Evolutionary conservation across 495 filamentous ascomycete species (phyloP).

Genomic region (Gamarada debralockiae): DNA sequence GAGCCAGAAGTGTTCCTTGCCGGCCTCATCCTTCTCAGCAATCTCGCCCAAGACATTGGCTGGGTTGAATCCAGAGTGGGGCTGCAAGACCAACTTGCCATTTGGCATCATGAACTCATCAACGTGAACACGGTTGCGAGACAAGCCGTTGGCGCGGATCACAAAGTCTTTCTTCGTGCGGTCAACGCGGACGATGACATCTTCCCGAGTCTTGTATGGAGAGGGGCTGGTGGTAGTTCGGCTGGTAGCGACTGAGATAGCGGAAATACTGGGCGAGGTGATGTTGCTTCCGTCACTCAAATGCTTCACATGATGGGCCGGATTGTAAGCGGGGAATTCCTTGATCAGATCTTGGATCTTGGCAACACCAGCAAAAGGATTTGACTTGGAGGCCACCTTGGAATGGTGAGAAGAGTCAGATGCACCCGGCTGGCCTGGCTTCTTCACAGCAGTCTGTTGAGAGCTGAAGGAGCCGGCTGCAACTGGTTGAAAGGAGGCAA

Average conservation of each 20-base stretch:
- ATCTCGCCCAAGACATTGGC: neutral
- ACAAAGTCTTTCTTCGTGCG: slow-evolving; percentile 1
- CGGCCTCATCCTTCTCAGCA: neutral
- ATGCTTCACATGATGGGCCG: neutral
- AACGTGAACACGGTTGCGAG: neutral
- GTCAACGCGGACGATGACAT: neutral
- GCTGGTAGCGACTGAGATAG: neutral
- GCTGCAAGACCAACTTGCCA: neutral
- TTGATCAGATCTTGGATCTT: neutral
- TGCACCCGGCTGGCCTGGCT: neutral
- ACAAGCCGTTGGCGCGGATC: neutral
- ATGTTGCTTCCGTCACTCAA: neutral
- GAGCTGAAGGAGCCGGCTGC: too few species aligned
- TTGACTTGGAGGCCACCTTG: neutral
- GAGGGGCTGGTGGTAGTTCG: neutral
- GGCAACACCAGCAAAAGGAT: too few species aligned
- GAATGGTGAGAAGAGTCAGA: neutral
- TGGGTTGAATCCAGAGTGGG: neutral
- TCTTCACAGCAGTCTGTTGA: too few species aligned
- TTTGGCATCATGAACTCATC: neutral
- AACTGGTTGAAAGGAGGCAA: too few species aligned
- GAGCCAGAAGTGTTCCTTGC: slow-evolving; percentile 1
- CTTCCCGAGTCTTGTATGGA: neutral
- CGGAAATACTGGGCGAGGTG: neutral
- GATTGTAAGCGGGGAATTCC: neutral